Evolutionary conservation across 352 stramenopile genomes (phyloP), one percentile per base, ranked within the genome.

Genomic region (Pseudoperonospora humuli): DNA sequence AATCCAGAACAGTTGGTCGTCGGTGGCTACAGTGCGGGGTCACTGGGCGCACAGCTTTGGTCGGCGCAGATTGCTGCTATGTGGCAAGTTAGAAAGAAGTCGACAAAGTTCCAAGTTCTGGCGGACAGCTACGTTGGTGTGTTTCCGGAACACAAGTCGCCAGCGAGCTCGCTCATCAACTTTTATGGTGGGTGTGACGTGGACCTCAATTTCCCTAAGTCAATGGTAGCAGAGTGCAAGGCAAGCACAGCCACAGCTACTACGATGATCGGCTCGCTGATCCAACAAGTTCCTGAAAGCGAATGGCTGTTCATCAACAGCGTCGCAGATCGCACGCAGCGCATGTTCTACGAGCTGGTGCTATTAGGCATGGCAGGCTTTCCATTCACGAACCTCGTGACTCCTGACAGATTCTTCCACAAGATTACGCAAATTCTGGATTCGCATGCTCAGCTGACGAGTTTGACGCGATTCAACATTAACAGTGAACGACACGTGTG

Each of bases 241-340:
- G 57, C 61, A 14, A 32, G 45, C 2, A 64, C 33, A 14, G 43
- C 54, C 8, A 63, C 57, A 0, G 44, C 62, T 7, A 50, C 38
- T 7, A 57, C 64, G 9, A n/a, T 81, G 18, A 41, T 75, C 21
- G 45, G 45, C 32, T 24, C 54, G 0, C 36, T 81, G 25, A 53
- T 78, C 17, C 39, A 71, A 23, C 25, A 50, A 17, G 39, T 41
- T 5, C 49, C 56, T 3, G 52, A 48, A 14, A 55, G 46, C 43
- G 46, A 70, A 31, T 81, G 69, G 69, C 28, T 81, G 18, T 75
- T 70, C 45, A 61, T 74, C 29, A 53, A 76, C 42, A 75, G 66
- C 34, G 76, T 49, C 35, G 63, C 34, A 9, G 70, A 81, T 54
- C 42, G 40, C 19, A 74, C 61, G 0, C 70, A 78, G 50, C 69